Conservation (phyloP, 176 grass and related monocot genomes). For the Cenchrus purpureus region DNA sequence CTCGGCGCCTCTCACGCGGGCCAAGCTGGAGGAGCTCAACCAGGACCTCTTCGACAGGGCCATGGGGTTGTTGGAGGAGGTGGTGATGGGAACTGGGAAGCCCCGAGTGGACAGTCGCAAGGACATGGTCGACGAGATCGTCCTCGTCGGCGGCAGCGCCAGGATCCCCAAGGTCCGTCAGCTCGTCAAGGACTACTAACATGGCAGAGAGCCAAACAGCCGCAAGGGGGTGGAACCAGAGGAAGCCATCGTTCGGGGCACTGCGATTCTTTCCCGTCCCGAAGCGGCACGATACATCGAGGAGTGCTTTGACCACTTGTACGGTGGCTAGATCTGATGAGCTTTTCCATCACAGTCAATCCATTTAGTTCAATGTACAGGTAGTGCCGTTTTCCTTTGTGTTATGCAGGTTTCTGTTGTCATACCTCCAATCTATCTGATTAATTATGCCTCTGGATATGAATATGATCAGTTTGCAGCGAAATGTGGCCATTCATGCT, state of each 20-base stretch:
- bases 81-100: not conserved
- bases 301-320: not conserved
- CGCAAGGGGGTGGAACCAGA: not conserved
- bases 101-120: not conserved
- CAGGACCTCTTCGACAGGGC: conserved; percentile 12
- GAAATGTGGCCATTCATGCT: too few relatives aligned
- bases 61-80: not conserved
- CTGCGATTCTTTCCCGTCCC: not conserved
- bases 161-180: conserved; percentile 23
- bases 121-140: conserved; percentile 19
- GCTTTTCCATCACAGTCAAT: too few relatives aligned
- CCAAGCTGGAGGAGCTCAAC: conserved; percentile 37
- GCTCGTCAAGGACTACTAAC: conserved; percentile 23
- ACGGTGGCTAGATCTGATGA: too few relatives aligned
- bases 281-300: not conserved
- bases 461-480: too few relatives aligned
- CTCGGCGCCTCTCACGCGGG: not conserved
- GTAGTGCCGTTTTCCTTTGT: too few relatives aligned
- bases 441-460: too few relatives aligned
- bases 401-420: too few relatives aligned
- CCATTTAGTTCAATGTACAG: too few relatives aligned
- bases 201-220: not conserved
- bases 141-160: conserved; percentile 29
- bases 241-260: not conserved
- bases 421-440: too few relatives aligned